Evolutionary conservation across 2,329 filamentous ascomycete genomes (phyloP).

Genomic region (Cladosporium colombiae): DNA sequence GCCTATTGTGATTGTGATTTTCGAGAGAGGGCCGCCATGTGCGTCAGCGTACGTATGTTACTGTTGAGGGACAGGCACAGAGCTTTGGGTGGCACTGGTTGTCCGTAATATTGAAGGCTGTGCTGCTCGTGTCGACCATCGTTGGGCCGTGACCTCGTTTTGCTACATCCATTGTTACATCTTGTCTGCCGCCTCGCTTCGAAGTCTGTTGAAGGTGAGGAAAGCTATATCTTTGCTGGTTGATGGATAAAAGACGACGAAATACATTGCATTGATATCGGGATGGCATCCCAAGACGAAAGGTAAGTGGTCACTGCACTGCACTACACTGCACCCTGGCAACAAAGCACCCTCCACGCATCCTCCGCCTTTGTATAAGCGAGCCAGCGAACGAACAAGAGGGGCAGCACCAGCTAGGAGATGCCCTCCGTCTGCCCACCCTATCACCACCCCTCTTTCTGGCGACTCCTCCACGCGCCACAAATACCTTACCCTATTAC

Average conservation of each 20-base stretch:
- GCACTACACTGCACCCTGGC: not conserved
- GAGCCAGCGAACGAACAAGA: conserved; percentile 3
- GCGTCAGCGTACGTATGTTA: conserved; percentile 12
- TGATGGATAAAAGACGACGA: not conserved
- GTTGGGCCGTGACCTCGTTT: not conserved
- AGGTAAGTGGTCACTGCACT: conserved; percentile 3
- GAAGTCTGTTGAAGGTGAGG: not conserved
- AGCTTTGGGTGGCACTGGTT: not conserved
- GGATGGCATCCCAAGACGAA: conserved; percentile 8
- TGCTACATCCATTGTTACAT: not conserved
- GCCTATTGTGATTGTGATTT: conserved; percentile 3
- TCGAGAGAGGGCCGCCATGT: conserved; percentile 9
- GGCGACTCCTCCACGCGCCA: not conserved
- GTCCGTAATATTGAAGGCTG: not conserved
- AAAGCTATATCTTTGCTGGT: not conserved
- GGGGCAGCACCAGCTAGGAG: conserved; percentile 1
- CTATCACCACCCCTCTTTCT: conserved; percentile 3
- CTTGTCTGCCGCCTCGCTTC: not conserved
- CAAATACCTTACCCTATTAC: not conserved
- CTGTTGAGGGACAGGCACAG: conserved; percentile 12
- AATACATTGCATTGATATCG: not conserved
- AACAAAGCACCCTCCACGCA: not conserved
- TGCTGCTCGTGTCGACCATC: conserved; percentile 3
- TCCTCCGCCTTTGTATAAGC: conserved; percentile 2
- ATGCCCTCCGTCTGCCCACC: not conserved